These are phyloP conservation scores for Leccinum insolens DNA, from an alignment of 1,284 basidiomycete species.

Conservation along the genomic window DNA sequence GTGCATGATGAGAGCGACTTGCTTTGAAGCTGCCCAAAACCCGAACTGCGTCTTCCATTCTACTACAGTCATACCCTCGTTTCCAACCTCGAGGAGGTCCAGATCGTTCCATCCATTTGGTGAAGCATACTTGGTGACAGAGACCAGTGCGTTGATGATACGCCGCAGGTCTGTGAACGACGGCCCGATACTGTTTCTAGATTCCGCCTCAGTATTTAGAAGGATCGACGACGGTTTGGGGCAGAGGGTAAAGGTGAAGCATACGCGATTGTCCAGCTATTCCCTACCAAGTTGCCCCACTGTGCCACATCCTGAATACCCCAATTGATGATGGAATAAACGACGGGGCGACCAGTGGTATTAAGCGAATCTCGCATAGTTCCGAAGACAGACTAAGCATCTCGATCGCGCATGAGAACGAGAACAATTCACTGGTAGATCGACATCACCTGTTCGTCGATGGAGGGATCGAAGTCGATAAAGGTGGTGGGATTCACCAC, in stretches of 20 bases:
- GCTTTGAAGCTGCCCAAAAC: constrained; percentile 40
- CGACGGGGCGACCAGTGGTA: constrained; percentile 47
- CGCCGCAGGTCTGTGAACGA: constrained; percentile 50
- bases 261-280: constrained; percentile 50
- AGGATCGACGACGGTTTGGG: neutral
- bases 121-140: constrained; percentile 42
- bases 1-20: neutral
- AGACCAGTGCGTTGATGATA: constrained; percentile 54
- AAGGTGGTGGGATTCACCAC: constrained; percentile 4
- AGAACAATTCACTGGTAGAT: no score
- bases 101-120: constrained; percentile 51
- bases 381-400: neutral
- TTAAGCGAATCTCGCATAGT: constrained; percentile 15
- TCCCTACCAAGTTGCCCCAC: constrained; percentile 10
- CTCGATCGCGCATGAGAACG: neutral
- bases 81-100: constrained; percentile 12
- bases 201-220: neutral
- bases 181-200: constrained; percentile 51
- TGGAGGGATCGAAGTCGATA: neutral
- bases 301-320: constrained; percentile 49
- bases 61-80: constrained; percentile 6
- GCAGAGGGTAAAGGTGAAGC: neutral
- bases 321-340: constrained; percentile 58
- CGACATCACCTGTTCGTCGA: constrained; percentile 4
- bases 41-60: constrained; percentile 53